A percentile compares a stretch with the other conserved stretches of the same genome.
phyloP scores from a whole-genome alignment of 129 eudicot species.

The sunflower (Helianthus annuus) region HanXRQr2.0-SUNRISE NC_035437.2:17557510-17558009 shows the following conservation, averaged over 20 bases:
- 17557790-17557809: constrained; percentile 48
- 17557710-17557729: constrained; percentile 55
- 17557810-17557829: constrained; percentile 58
- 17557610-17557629: constrained; percentile 76
- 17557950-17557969: constrained; percentile 56
- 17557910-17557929: constrained; percentile 38
- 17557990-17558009: constrained; percentile 72
- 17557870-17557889: constrained; percentile 91
- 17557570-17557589: constrained; percentile 95
- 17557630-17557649: constrained; percentile 66
- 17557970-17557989: constrained; percentile 62
- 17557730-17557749: constrained; percentile 61
- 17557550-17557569: constrained; percentile 68
- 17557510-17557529: constrained; percentile 40
- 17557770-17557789: not conserved
- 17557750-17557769: constrained; percentile 49
- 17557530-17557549: constrained; percentile 24
- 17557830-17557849: constrained; percentile 60
- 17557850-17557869: constrained; percentile 60
- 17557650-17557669: constrained; percentile 68
- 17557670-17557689: constrained; percentile 63
- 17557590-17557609: constrained; percentile 89
- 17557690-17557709: constrained; percentile 42
- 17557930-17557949: constrained; percentile 22
- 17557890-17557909: constrained; percentile 59